Evolutionary conservation across 305 asterid species (phyloP).

Genomic region (Stenogyne calaminthoides): DNA sequence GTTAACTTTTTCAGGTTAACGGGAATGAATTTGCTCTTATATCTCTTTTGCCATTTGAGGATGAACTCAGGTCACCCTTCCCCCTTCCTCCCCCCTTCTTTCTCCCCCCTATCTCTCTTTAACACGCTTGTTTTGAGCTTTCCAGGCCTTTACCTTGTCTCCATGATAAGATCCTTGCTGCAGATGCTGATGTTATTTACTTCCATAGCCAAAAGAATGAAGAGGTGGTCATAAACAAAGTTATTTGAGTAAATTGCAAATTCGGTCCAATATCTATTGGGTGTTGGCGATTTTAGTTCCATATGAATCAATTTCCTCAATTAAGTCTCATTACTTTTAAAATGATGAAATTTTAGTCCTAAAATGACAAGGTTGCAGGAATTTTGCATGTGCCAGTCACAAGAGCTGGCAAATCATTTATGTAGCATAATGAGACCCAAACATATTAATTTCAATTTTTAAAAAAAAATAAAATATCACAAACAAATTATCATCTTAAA

Average conservation of each 20-base stretch:
- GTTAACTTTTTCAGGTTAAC: constrained; percentile 54
- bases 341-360: too few relatives aligned
- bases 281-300: too few relatives aligned
- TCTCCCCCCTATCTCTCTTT: constrained; percentile 1
- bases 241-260: not conserved
- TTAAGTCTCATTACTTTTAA: too few relatives aligned
- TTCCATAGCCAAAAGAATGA: constrained; percentile 56
- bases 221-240: constrained; percentile 55
- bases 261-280: too few relatives aligned
- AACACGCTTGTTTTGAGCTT: constrained; percentile 41
- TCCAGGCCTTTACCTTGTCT: constrained; percentile 70
- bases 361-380: too few relatives aligned
- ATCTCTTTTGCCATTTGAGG: constrained; percentile 73
- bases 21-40: constrained; percentile 79
- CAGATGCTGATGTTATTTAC: constrained; percentile 53
- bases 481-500: too few relatives aligned
- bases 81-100: constrained; percentile 15
- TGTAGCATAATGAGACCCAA: too few relatives aligned
- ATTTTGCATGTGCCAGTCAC: too few relatives aligned
- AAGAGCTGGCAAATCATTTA: too few relatives aligned
- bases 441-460: too few relatives aligned
- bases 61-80: constrained; percentile 67
- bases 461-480: too few relatives aligned
- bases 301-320: too few relatives aligned
- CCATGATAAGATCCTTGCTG: constrained; percentile 70